These are phyloP conservation scores for Pythium rhizo-oryzae DNA, from an alignment of 352 stramenopile species.

Conservation along the genomic window DNA sequence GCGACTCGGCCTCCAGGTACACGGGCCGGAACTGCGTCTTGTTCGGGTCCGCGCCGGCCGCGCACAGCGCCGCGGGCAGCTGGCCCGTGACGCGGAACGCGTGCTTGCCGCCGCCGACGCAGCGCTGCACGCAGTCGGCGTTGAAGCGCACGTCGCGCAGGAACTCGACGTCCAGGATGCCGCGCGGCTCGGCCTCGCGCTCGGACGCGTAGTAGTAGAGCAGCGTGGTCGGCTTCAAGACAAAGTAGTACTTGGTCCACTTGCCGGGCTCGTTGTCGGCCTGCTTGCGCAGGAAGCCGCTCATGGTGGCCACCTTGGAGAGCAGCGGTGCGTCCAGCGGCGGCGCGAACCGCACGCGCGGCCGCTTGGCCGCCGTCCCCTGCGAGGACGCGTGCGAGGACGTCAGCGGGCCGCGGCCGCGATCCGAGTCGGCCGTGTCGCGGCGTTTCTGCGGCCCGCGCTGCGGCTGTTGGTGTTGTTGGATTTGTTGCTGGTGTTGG, in stretches of 20 bases:
- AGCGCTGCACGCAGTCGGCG: conserved; percentile 72
- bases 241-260: conserved; percentile 86
- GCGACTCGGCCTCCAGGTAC: conserved; percentile 61
- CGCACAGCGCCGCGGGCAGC: conserved; percentile 38
- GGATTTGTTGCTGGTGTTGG: background rate
- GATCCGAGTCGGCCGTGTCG: background rate
- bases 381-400: background rate
- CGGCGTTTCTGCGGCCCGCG: background rate
- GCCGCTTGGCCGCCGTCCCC: background rate
- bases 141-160: conserved; percentile 77
- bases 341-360: conserved; percentile 59
- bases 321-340: conserved; percentile 48
- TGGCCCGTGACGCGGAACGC: conserved; percentile 79
- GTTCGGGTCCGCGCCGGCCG: conserved; percentile 16
- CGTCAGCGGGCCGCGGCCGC: background rate
- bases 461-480: background rate
- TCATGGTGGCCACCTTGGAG: conserved; percentile 53
- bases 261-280: conserved; percentile 77
- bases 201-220: conserved; percentile 81
- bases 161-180: conserved; percentile 84
- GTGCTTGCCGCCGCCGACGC: conserved; percentile 56
- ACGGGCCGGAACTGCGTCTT: conserved; percentile 59
- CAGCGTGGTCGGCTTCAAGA: conserved; percentile 69
- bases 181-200: conserved; percentile 38
- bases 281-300: conserved; percentile 72